Evolutionary conservation across 345 rosid genomes (phyloP).

Genomic region (Pseudoturritis turrita): DNA sequence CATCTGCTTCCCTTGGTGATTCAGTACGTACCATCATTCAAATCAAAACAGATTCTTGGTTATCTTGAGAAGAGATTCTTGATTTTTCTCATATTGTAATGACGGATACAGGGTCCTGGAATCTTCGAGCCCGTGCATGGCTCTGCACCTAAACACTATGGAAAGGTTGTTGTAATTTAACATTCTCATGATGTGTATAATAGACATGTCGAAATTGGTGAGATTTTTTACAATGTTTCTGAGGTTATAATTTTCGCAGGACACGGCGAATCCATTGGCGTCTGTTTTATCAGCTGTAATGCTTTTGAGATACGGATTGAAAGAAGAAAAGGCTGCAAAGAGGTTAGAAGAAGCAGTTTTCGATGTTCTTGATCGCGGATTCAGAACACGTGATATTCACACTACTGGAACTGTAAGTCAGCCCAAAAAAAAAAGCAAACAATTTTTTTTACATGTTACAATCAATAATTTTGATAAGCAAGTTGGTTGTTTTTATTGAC

Average conservation of each 20-base stretch:
- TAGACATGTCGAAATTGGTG: neutral
- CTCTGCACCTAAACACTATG: constrained; percentile 22
- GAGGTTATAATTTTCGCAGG: neutral
- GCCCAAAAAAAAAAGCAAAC: neutral
- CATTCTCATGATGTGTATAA: neutral
- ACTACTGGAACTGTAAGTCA: neutral
- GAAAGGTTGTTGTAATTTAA: constrained; percentile 3
- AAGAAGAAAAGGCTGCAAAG: constrained; percentile 21
- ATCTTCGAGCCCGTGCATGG: constrained; percentile 16
- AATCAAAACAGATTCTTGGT: too few species aligned
- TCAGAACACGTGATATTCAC: constrained; percentile 24
- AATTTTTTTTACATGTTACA: neutral
- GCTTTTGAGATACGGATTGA: constrained; percentile 22
- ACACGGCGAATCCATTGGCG: constrained; percentile 18
- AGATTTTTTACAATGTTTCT: neutral
- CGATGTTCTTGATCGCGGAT: constrained; percentile 18
- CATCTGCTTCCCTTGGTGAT: constrained; percentile 27
- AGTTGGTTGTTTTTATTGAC: neutral
- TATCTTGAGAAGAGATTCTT: neutral
- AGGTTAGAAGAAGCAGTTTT: constrained; percentile 15
- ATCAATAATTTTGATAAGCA: neutral
- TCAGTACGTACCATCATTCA: neutral
- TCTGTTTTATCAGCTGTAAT: constrained; percentile 14
- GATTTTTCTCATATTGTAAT: neutral
- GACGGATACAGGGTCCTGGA: constrained; percentile 20